Percentiles rank a stretch among this genome's conserved stretches.
These are phyloP conservation scores for Allium fistulosum DNA, from an alignment of 106 monocot genomes.

Conservation along the genomic window DNA sequence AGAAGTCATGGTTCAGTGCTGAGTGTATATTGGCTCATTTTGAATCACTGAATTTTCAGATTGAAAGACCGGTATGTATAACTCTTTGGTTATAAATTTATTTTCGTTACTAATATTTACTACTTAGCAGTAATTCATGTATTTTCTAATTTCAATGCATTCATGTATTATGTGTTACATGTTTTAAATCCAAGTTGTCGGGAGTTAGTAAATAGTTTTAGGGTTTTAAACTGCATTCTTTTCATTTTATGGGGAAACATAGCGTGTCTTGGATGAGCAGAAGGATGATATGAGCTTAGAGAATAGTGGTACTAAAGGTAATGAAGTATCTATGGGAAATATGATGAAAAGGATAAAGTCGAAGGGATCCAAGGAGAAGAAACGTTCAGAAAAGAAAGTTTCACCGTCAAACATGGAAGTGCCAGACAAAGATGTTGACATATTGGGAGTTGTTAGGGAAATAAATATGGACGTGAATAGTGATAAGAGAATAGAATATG, in stretches of 20 bases:
- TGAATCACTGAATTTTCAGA: constrained; percentile 54
- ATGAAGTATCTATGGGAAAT: constrained; percentile 73
- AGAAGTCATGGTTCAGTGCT: constrained; percentile 28
- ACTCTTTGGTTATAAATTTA: too few species aligned
- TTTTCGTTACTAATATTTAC: too few species aligned
- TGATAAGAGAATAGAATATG: constrained; percentile 11
- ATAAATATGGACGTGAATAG: constrained; percentile 63
- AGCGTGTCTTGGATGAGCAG: constrained; percentile 21
- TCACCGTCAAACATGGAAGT: constrained; percentile 15
- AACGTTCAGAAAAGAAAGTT: constrained; percentile 31
- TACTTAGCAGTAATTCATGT: background rate
- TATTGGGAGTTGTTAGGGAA: constrained; percentile 82
- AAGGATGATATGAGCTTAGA: constrained; percentile 35
- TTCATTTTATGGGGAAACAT: constrained; percentile 6
- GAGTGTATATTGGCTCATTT: constrained; percentile 63
- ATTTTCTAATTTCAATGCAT: background rate
- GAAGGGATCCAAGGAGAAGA: constrained; percentile 63
- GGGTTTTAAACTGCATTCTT: background rate
- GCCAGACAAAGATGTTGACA: constrained; percentile 61
- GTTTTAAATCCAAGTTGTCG: too few species aligned
- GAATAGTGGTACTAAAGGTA: constrained; percentile 51
- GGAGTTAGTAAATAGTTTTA: background rate
- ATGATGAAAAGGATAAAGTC: constrained; percentile 78
- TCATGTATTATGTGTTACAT: background rate
- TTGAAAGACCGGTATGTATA: constrained; percentile 33